phyloP scores from a whole-genome alignment of 176 grass and related monocot species.

The Bromus sterilis region DNA sequence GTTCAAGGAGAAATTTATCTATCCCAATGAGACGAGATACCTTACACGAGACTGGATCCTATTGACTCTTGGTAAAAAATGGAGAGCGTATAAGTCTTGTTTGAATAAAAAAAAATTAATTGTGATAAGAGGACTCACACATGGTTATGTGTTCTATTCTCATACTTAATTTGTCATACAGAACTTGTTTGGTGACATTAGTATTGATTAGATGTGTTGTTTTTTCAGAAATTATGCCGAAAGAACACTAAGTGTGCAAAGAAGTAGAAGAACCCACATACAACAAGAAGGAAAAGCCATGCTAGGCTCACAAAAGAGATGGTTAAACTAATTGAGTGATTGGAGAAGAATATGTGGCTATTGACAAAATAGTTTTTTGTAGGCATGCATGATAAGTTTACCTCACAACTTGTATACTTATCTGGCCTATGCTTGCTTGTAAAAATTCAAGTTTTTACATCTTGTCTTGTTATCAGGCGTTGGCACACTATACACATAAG shows the following conservation, averaged over 20 bases:
- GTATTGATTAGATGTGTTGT: background rate
- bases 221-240: background rate
- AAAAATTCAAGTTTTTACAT: no score
- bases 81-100: background rate
- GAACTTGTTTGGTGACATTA: background rate
- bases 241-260: background rate
- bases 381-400: no score
- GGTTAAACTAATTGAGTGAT: background rate
- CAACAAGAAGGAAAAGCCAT: background rate
- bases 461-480: no score
- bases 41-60: no score
- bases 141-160: background rate
- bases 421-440: no score
- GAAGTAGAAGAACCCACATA: background rate
- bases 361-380: no score
- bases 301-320: background rate
- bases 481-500: no score
- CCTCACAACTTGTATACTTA: no score
- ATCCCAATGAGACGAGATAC: background rate
- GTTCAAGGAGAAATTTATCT: background rate
- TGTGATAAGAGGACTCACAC: background rate
- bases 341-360: no score
- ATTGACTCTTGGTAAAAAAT: background rate
- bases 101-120: background rate
- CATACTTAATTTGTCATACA: background rate